These are phyloP conservation scores for Agmasoma carcini DNA, from an alignment of 371 early-diverging fungal genomes.

Conservation along the genomic window DNA sequence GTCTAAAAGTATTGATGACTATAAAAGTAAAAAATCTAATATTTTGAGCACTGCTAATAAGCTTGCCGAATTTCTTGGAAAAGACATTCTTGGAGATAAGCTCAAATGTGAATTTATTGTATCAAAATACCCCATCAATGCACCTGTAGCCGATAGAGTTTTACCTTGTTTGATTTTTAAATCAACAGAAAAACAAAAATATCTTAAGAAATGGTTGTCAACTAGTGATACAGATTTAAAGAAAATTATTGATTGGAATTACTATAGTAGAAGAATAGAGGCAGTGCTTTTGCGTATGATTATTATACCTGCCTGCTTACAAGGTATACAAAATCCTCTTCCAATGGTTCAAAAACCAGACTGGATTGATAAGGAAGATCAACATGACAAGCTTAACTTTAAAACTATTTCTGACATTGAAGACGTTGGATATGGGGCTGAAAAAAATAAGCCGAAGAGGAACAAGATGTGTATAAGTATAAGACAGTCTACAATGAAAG, in stretches of 20 bases:
- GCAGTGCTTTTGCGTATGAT: conserved; percentile 85
- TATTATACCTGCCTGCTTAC: conserved; percentile 93
- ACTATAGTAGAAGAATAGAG: conserved; percentile 86
- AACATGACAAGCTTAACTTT: conserved; percentile 3
- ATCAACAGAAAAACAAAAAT: conserved; percentile 66
- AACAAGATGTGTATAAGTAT: neutral
- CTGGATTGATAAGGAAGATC: conserved; percentile 56
- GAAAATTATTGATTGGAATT: conserved; percentile 88
- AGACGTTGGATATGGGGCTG: neutral
- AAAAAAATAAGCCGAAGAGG: neutral
- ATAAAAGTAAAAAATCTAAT: conserved; percentile 71
- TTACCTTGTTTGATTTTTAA: conserved; percentile 86
- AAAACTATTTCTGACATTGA: conserved; percentile 20
- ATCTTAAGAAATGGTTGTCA: conserved; percentile 72
- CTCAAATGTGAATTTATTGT: conserved; percentile 89
- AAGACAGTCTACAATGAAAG: neutral
- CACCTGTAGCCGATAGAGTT: conserved; percentile 80
- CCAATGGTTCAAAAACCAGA: conserved; percentile 72
- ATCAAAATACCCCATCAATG: conserved; percentile 64
- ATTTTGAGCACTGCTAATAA: conserved; percentile 81
- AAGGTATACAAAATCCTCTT: conserved; percentile 76
- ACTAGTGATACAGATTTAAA: conserved; percentile 62
- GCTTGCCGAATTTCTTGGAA: conserved; percentile 80
- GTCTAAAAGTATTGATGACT: conserved; percentile 77
- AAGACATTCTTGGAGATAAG: conserved; percentile 86